Percentiles rank a stretch among this genome's conserved stretches.
These are phyloP conservation scores for Arachnopeziza araneosa DNA, from an alignment of 2,329 filamentous ascomycete species.

Conservation along the genomic window DNA sequence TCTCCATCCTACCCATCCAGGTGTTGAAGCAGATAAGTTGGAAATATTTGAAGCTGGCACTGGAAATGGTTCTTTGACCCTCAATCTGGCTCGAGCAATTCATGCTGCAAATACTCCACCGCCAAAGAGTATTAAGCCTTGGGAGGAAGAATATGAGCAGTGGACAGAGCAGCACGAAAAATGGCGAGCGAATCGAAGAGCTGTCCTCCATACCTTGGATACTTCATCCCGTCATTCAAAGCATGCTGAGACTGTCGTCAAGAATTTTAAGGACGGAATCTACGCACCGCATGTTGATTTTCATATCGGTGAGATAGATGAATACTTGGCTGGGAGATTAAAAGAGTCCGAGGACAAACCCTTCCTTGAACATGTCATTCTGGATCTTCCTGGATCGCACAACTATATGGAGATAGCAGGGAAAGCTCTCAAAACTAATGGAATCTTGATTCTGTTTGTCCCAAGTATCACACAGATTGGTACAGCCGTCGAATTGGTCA, in stretches of 20 bases:
- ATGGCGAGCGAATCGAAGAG: conserved; percentile 44
- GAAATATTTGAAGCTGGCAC: conserved; percentile 83
- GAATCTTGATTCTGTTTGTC: conserved; percentile 63
- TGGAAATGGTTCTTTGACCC: conserved; percentile 73
- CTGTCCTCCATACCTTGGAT: conserved; percentile 72
- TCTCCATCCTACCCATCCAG: conserved; percentile 63
- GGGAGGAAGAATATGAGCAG: neutral
- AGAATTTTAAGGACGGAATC: conserved; percentile 62
- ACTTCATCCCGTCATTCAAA: conserved; percentile 54
- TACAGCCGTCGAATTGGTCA: conserved; percentile 52
- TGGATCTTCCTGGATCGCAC: conserved; percentile 66
- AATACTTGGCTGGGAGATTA: conserved; percentile 54
- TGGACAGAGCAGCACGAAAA: conserved; percentile 16
- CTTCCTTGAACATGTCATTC: conserved; percentile 65
- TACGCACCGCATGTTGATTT: conserved; percentile 70
- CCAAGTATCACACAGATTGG: conserved; percentile 76
- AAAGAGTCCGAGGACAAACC: conserved; percentile 39
- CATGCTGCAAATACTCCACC: conserved; percentile 63
- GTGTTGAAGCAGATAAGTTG: conserved; percentile 55
- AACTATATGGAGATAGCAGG: conserved; percentile 43
- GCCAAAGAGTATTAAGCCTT: conserved; percentile 31
- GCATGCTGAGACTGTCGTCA: conserved; percentile 59
- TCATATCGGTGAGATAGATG: conserved; percentile 59
- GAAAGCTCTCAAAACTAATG: conserved; percentile 57
- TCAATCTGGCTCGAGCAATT: conserved; percentile 70